Conservation (phyloP, 1,139 yeast genomes). For the Meyerozyma elateridarum region DNA sequence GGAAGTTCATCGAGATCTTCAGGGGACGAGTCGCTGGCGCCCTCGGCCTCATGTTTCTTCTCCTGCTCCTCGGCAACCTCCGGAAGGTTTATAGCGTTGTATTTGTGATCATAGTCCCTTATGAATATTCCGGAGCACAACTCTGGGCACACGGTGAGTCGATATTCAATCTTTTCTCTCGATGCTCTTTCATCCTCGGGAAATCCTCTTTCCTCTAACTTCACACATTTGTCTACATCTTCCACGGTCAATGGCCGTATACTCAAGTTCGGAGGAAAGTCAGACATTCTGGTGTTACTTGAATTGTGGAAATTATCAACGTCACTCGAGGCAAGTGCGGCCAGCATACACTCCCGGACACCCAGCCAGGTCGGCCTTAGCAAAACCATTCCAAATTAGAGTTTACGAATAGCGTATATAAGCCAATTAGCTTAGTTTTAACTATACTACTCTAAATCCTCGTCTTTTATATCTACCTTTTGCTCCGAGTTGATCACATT, state of each 20-base stretch:
- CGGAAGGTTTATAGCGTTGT: slow-evolving; percentile 43
- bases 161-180: slow-evolving; percentile 57
- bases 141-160: slow-evolving; percentile 83
- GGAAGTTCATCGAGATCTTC: slow-evolving; percentile 40
- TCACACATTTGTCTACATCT: slow-evolving; percentile 59
- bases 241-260: slow-evolving; percentile 75
- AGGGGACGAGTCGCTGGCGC: slow-evolving; percentile 19
- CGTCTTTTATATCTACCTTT: slow-evolving; percentile 16
- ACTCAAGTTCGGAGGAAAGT: slow-evolving; percentile 57
- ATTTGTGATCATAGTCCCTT: slow-evolving; percentile 53
- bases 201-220: slow-evolving; percentile 67
- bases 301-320: not conserved
- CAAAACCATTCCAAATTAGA: too few species aligned
- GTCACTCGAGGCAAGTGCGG: slow-evolving; percentile 2
- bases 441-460: slow-evolving; percentile 20
- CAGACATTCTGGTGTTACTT: slow-evolving; percentile 13
- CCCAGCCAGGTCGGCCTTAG: not conserved
- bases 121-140: slow-evolving; percentile 82
- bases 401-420: too few species aligned
- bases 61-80: slow-evolving; percentile 36
- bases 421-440: too few species aligned
- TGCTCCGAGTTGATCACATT: slow-evolving; percentile 40
- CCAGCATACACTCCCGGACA: not conserved
- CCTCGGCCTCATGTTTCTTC: slow-evolving; percentile 17
- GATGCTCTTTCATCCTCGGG: slow-evolving; percentile 65